phyloP scores from a whole-genome alignment of 2,329 filamentous ascomycete genomes.

The Penicillium sp. region DNA sequence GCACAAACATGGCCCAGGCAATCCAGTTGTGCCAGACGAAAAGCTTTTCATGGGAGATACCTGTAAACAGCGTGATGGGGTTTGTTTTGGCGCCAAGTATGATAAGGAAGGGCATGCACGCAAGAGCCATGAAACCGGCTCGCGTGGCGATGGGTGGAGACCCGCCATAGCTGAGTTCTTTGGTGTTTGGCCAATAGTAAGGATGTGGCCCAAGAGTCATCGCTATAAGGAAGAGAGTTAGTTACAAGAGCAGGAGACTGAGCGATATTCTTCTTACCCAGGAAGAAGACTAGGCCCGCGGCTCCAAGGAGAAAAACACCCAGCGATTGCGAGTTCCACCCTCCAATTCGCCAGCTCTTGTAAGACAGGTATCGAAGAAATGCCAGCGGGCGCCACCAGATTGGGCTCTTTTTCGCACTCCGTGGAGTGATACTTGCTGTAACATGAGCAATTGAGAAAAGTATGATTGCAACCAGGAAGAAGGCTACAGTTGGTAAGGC shows the following conservation, averaged over 20 bases:
- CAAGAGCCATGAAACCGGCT: slow-evolving; percentile 52
- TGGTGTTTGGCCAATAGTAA: slow-evolving; percentile 55
- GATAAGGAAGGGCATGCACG: slow-evolving; percentile 52
- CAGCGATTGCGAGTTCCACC: slow-evolving; percentile 45
- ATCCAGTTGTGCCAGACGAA: slow-evolving; percentile 54
- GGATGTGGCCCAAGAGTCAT: slow-evolving; percentile 50
- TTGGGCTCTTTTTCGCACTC: slow-evolving; percentile 12
- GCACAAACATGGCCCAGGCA: slow-evolving; percentile 55
- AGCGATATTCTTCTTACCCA: slow-evolving; percentile 5
- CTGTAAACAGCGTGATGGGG: slow-evolving; percentile 53
- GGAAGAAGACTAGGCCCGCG: slow-evolving; percentile 47
- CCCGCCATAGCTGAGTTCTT: slow-evolving; percentile 40
- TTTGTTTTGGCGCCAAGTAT: slow-evolving; percentile 55
- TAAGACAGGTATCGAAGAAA: slow-evolving; percentile 36
- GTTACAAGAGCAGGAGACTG: neutral
- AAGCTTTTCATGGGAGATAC: slow-evolving; percentile 57
- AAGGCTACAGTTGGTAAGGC: slow-evolving; percentile 53
- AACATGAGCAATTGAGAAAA: slow-evolving; percentile 46
- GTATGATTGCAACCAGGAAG: slow-evolving; percentile 47
- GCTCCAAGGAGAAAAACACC: slow-evolving; percentile 44
- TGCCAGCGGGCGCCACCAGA: slow-evolving; percentile 28
- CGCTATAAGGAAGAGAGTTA: slow-evolving; percentile 16
- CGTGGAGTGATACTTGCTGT: slow-evolving; percentile 1
- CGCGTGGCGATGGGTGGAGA: slow-evolving; percentile 55
- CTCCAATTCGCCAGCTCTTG: slow-evolving; percentile 21